Base-by-base conservation (phyloP, 2,329 filamentous ascomycete genomes). In the Neonectria coccinea region DNA sequence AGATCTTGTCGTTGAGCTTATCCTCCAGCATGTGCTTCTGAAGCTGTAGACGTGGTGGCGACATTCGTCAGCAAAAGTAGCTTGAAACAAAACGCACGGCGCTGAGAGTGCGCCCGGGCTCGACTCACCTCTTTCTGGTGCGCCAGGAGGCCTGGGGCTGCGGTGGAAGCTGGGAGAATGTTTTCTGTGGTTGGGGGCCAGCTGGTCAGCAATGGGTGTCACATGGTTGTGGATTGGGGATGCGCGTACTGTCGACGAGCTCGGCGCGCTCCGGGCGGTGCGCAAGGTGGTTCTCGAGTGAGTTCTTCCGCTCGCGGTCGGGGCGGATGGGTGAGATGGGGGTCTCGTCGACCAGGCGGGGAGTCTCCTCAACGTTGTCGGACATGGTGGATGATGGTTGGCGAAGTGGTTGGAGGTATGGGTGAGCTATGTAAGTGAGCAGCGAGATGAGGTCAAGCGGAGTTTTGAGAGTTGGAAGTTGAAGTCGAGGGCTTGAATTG, bases 1-100 rank as follows among this genome's bases (percentile, higher is more conserved):
- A 87, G 67, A 97, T 89, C 79, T 94, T 94, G 75, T 97, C 93
- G 79, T 97, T 96, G 67, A 97, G 85, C 59, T 86, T 91, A 78
- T 97, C 92, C 64, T 89, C 91, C 14, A 91, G 88, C 94, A 97
- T 97, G 79, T 93, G 91, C 77, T 90, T 93, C 79, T 94, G 89
- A 45, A 97, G 89, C 82, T 87, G 54, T 61, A n/a, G 18, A 20
- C 12, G 56, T 7, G 41, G 33, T 27, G 27, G 41, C 64, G 54
- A 41, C 50, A 47, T 18, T 36, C 42, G 61, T 71, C 56, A 71
- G 66, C 54, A 22, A 20, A 25, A 22, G 56, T 53, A 52, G 59
- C 54, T 62, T 58, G 47, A 50, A 20, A 47, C 18, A 50, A 39
- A 22, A 29, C 29, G 54, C 39, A 25, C 33, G 55, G 56, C 27